Conservation (phyloP, 2,329 filamentous ascomycete genomes). For the Fusarium secorum region DNA sequence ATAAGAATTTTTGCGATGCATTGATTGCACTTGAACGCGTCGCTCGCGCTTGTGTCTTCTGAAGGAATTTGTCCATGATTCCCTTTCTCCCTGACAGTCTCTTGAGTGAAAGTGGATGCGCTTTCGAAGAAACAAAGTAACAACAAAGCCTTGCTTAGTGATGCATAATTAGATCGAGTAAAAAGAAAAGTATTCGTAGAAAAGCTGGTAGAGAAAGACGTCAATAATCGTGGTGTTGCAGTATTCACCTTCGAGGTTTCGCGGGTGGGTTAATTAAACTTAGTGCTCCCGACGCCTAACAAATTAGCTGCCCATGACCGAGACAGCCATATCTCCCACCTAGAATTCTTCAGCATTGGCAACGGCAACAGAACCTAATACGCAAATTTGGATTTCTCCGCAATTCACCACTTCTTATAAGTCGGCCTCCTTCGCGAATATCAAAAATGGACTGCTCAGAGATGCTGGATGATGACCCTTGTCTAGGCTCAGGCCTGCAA, state of each 20-base stretch:
- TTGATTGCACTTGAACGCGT: conserved; percentile 33
- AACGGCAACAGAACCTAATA: background rate
- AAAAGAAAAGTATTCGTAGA: too few species aligned
- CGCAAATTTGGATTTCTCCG: background rate
- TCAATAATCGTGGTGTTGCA: background rate
- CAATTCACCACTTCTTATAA: background rate
- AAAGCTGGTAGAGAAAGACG: background rate
- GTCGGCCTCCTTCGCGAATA: background rate
- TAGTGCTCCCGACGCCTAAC: background rate
- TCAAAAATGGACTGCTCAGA: background rate
- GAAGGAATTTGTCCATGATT: conserved; percentile 12
- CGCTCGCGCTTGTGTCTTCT: conserved; percentile 15
- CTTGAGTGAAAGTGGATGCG: background rate
- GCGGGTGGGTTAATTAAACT: background rate
- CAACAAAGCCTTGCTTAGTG: background rate
- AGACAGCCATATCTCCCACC: background rate
- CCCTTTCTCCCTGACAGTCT: background rate
- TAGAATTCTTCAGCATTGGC: background rate
- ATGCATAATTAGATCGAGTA: background rate
- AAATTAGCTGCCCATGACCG: background rate
- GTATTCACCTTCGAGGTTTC: background rate
- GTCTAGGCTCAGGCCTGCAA: background rate
- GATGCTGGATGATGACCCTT: background rate
- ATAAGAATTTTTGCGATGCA: conserved; percentile 34
- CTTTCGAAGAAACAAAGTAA: background rate